Percentiles rank a stretch among this genome's conserved stretches.
These are phyloP conservation scores for Umbellularia californica DNA, from an alignment of 164 flowering plant species.

Conservation along the genomic window DNA sequence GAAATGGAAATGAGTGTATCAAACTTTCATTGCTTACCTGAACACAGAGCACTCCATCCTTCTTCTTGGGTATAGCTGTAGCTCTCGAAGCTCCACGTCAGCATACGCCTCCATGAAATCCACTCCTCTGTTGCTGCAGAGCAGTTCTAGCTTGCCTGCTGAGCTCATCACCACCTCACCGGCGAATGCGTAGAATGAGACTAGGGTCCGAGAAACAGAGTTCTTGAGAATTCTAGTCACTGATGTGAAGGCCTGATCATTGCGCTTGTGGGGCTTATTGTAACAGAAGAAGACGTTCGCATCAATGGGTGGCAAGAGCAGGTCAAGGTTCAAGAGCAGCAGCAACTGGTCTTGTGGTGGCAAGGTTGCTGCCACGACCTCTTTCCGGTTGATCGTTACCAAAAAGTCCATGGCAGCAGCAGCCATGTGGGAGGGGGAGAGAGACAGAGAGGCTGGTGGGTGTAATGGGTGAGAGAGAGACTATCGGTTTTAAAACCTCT, in stretches of 20 bases:
- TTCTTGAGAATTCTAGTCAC: slow-evolving; percentile 13
- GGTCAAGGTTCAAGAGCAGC: slow-evolving; percentile 45
- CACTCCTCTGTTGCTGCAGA: slow-evolving; percentile 45
- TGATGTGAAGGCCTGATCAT: neutral
- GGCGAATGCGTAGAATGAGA: slow-evolving; percentile 23
- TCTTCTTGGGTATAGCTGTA: slow-evolving; percentile 37
- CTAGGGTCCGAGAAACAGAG: slow-evolving; percentile 21
- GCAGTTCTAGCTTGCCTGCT: slow-evolving; percentile 31
- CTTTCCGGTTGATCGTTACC: slow-evolving; percentile 8
- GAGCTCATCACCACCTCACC: slow-evolving; percentile 10
- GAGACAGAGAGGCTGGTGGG: too few species aligned
- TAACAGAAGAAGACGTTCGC: slow-evolving; percentile 42
- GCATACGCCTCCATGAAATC: too few species aligned
- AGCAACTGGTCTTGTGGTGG: slow-evolving; percentile 39
- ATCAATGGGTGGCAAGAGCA: slow-evolving; percentile 39
- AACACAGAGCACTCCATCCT: neutral
- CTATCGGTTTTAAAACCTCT: too few species aligned
- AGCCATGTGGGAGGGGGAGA: neutral
- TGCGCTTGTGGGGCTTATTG: slow-evolving; percentile 1
- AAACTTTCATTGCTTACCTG: too few species aligned
- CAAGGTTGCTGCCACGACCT: slow-evolving; percentile 23
- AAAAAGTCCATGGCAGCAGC: slow-evolving; percentile 6
- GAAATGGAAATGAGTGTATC: too few species aligned
- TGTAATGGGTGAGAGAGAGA: too few species aligned
- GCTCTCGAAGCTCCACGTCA: slow-evolving; percentile 1